phyloP scores from a whole-genome alignment of 768 basidiomycete species.

The Collybiopsis confluens region DNA sequence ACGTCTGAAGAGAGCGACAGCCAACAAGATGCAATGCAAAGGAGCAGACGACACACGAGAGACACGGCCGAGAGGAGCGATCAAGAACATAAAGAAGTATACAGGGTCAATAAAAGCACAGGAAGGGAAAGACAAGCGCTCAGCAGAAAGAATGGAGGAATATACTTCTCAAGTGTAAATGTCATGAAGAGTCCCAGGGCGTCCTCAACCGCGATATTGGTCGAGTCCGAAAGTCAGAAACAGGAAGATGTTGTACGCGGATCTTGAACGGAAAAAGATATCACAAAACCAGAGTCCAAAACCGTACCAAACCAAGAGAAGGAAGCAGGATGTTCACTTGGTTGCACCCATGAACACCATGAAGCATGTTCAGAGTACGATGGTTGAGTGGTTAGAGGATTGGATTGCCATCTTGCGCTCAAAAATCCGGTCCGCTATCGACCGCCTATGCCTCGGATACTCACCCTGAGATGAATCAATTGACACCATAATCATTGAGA shows the following conservation, averaged over 20 bases:
- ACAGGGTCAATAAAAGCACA: conserved; percentile 24
- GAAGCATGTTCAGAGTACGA: conserved; percentile 20
- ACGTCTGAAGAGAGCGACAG: conserved; percentile 63
- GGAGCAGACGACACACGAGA: conserved; percentile 26
- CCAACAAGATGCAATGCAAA: conserved; percentile 23
- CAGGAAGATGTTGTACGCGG: conserved; percentile 27
- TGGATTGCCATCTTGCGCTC: conserved; percentile 23
- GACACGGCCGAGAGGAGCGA: conserved; percentile 15
- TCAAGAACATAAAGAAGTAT: conserved; percentile 32
- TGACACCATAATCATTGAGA: conserved; percentile 12
- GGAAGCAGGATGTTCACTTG: conserved; percentile 34
- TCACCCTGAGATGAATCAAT: conserved; percentile 23
- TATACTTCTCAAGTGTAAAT: conserved; percentile 25
- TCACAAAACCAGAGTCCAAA: conserved; percentile 38
- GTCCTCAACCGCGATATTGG: conserved; percentile 26
- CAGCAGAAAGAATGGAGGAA: conserved; percentile 18
- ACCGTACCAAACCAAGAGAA: conserved; percentile 49
- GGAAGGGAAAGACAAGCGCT: conserved; percentile 43
- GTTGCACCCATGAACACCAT: conserved; percentile 15
- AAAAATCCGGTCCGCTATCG: conserved; percentile 29
- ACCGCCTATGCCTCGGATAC: conserved; percentile 16
- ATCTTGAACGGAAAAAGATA: conserved; percentile 11
- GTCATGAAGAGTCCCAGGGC: conserved; percentile 32
- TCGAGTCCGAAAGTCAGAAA: conserved; percentile 35
- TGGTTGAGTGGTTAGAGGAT: conserved; percentile 41